phyloP scores from a whole-genome alignment of 352 stramenopile genomes.

The Pythium oligandrum region DNA sequence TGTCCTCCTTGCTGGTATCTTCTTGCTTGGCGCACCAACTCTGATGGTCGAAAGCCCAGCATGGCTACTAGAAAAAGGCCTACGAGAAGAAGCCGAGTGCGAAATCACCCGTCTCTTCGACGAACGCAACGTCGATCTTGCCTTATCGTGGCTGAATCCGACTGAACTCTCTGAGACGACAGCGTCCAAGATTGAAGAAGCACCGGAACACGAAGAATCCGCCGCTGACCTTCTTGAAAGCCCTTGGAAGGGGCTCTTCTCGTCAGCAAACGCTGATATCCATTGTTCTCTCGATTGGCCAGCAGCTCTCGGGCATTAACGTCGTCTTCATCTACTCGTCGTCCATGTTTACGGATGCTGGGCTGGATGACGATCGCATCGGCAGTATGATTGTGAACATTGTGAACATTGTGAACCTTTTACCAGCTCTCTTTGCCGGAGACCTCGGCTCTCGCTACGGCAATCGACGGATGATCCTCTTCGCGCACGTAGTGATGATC shows the following conservation, averaged over 20 bases:
- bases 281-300: constrained; percentile 30
- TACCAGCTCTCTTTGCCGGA: constrained; percentile 39
- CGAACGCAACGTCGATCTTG: constrained; percentile 14
- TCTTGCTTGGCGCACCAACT: constrained; percentile 21
- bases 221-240: constrained; percentile 1
- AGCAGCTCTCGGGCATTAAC: constrained; percentile 66
- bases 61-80: constrained; percentile 30
- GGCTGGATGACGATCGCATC: constrained; percentile 46
- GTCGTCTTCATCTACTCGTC: constrained; percentile 73
- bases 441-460: constrained; percentile 32
- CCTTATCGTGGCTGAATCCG: constrained; percentile 15
- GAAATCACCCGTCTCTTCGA: constrained; percentile 23
- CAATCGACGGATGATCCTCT: constrained; percentile 48
- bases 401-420: constrained; percentile 32
- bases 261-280: constrained; percentile 19
- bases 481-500: constrained; percentile 47
- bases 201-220: background rate
- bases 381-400: constrained; percentile 23
- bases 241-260: background rate
- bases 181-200: too few relatives aligned
- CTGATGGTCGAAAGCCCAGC: constrained; percentile 24
- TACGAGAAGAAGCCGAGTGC: constrained; percentile 15
- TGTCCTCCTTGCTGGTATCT: constrained; percentile 41
- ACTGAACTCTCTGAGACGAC: too few relatives aligned
- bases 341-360: constrained; percentile 48